Evolutionary conservation across 331 rosid species (phyloP).

Genomic region (Prunus yedoensis): DNA sequence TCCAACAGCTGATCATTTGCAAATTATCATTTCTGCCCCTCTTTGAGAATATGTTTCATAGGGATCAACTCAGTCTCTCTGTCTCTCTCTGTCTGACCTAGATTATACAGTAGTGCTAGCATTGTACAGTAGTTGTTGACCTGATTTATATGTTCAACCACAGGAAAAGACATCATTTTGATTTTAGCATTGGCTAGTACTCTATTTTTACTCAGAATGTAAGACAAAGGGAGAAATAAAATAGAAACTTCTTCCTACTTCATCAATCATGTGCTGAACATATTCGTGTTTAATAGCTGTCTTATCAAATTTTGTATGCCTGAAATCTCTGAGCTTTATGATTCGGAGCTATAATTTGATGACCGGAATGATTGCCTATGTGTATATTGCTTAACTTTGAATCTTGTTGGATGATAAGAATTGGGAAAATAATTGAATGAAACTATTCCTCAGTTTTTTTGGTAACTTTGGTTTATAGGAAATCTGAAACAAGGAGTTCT

Average conservation of each 20-base stretch:
- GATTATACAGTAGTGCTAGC: conserved; percentile 30
- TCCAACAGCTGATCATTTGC: conserved; percentile 20
- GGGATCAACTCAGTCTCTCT: conserved; percentile 11
- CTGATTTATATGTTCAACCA: conserved; percentile 19
- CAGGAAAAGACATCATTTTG: not conserved
- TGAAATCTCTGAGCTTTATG: no score
- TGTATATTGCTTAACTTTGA: not conserved
- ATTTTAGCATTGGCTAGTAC: conserved; percentile 17
- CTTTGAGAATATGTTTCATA: conserved; percentile 11
- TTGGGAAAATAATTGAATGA: not conserved
- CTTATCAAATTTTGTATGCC: not conserved
- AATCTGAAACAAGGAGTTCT: not conserved
- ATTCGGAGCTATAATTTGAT: not conserved
- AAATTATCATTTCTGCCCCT: conserved; percentile 31
- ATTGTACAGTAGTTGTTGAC: conserved; percentile 46
- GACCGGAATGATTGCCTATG: not conserved
- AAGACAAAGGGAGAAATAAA: not conserved
- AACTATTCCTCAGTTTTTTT: not conserved
- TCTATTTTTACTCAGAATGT: conserved; percentile 10
- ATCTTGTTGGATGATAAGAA: conserved; percentile 6
- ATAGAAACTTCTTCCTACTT: conserved; percentile 8
- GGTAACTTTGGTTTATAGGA: not conserved
- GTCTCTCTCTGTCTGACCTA: conserved; percentile 35
- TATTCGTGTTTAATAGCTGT: not conserved
- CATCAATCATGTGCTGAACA: not conserved